Evolutionary conservation across 2,329 filamentous ascomycete species (phyloP).

Genomic region (Penicillium sp.): DNA sequence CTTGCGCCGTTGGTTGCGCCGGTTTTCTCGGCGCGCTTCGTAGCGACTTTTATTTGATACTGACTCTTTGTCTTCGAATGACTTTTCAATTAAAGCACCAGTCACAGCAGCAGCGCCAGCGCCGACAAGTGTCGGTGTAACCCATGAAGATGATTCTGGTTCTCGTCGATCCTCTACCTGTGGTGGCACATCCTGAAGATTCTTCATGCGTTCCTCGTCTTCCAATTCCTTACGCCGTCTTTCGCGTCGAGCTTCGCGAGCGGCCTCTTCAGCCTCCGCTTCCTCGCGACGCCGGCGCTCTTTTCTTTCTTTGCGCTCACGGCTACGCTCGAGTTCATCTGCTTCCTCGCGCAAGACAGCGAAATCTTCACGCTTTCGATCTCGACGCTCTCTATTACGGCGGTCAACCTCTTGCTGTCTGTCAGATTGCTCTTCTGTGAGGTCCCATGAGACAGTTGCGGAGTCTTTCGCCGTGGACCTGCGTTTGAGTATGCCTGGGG

Average conservation of each 20-base stretch:
- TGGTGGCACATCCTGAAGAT: not conserved
- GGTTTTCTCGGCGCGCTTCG: slow-evolving; percentile 34
- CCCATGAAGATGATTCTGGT: slow-evolving; percentile 25
- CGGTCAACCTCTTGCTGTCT: slow-evolving; percentile 39
- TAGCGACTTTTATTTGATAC: slow-evolving; percentile 32
- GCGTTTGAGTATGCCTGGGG: slow-evolving; percentile 26
- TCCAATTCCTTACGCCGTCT: slow-evolving; percentile 20
- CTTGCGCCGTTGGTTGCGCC: slow-evolving; percentile 37
- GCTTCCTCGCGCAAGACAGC: slow-evolving; percentile 16
- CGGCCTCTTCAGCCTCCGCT: slow-evolving; percentile 9
- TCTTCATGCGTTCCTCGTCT: slow-evolving; percentile 11
- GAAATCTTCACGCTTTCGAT: slow-evolving; percentile 14
- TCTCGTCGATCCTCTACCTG: not conserved
- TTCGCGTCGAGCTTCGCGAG: slow-evolving; percentile 17
- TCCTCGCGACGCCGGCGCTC: slow-evolving; percentile 12
- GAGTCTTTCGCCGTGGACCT: slow-evolving; percentile 32
- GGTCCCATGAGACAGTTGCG: slow-evolving; percentile 52
- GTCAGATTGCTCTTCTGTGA: slow-evolving; percentile 54
- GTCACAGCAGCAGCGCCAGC: slow-evolving; percentile 49
- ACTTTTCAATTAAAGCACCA: slow-evolving; percentile 34
- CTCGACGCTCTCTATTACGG: slow-evolving; percentile 9
- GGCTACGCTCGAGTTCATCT: slow-evolving; percentile 12
- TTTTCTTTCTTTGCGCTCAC: slow-evolving; percentile 12
- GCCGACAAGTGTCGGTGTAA: slow-evolving; percentile 39
- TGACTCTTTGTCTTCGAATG: slow-evolving; percentile 25